Evolutionary conservation across 768 basidiomycete genomes (phyloP), one percentile per base, ranked within the genome.

Genomic region (Ephemerocybe angulata): DNA sequence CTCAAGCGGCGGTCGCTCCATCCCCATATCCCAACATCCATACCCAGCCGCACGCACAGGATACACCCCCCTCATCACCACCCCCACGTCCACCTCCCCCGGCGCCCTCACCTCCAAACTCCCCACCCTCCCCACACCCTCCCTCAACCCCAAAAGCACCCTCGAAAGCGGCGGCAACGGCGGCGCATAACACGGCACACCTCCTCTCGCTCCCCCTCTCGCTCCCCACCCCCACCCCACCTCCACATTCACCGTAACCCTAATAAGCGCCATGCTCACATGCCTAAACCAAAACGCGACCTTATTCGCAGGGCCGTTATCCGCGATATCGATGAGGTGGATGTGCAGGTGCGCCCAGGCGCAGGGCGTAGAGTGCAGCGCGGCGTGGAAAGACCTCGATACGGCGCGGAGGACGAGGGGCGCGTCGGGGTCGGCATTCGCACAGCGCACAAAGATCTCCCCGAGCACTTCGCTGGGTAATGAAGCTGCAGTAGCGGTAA

Each of bases 401-500:
- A 74, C 71, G 21, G 48, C 41, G 31, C 65, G 63, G 35, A 75
- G 61, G n/a, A 66, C 28, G 33, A 71, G 52, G 0, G 73, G 74
- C n/a, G 68, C 66, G 60, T 72, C 67, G 19, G 71, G 63, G 46
- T 57, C 58, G 17, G 59, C 27, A 1, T 57, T 17, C 6, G 71
- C 55, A 47, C 64, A 68, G 22, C 68, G 61, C 3, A 60, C 50
- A 54, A 73, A 70, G 1, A 75, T 66, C 40, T 72, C 70, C 29
- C 71, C 70, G 3, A 75, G 60, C 31, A 75, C 55, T 59, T 75
- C 73, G 41, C n/a, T n/a, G n/a, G n/a, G n/a, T n/a, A n/a, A n/a
- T n/a, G n/a, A n/a, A n/a, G n/a, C n/a, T n/a, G n/a, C n/a, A n/a
- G n/a, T n/a, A n/a, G n/a, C n/a, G n/a, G n/a, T n/a, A n/a, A n/a